Evolutionary conservation across 2,329 filamentous ascomycete species (phyloP), one percentile per base, ranked within the genome.

Genomic region (Shiraia bambusicola): DNA sequence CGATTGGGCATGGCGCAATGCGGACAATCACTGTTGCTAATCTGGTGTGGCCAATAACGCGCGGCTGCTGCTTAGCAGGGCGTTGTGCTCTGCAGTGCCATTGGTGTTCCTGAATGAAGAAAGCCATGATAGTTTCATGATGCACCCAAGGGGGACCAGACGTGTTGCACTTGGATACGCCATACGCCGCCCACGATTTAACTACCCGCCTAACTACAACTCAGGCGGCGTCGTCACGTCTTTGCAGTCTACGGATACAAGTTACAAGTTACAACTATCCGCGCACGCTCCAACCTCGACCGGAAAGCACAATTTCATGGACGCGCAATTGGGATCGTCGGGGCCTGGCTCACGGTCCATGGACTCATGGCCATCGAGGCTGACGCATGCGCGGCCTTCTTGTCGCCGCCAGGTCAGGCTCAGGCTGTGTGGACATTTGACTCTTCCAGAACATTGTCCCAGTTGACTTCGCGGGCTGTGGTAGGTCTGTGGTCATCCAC

Each of bases 91-190:
- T n/a, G 6, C 13, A 13, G 6, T 19, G 9, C 27, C 49, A 64
- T 66, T 66, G 62, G 62, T 59, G 61, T 65, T 24, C 60, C 61
- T 66, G 61, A 36, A 40, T 44, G 54, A 58, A 51, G 49, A 44
- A 56, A 54, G 42, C 42, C 22, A 49, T n/a, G n/a, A n/a, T n/a
- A 38, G 47, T 52, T 51, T 52, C 49, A 51, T n/a, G n/a, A n/a
- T n/a, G n/a, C n/a, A n/a, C n/a, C n/a, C n/a, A n/a, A n/a, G n/a
- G n/a, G n/a, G n/a, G n/a, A n/a, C n/a, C n/a, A n/a, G n/a, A n/a
- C n/a, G n/a, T n/a, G n/a, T n/a, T n/a, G n/a, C n/a, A n/a, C n/a
- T n/a, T n/a, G n/a, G n/a, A n/a, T n/a, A n/a, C n/a, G 40, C 50
- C 46, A 54, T 50, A 50, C 48, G 55, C 49, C 48, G 42, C 45